Evolutionary conservation across 345 rosid genomes (phyloP).

Genomic region (Lenwebbia sp.): DNA sequence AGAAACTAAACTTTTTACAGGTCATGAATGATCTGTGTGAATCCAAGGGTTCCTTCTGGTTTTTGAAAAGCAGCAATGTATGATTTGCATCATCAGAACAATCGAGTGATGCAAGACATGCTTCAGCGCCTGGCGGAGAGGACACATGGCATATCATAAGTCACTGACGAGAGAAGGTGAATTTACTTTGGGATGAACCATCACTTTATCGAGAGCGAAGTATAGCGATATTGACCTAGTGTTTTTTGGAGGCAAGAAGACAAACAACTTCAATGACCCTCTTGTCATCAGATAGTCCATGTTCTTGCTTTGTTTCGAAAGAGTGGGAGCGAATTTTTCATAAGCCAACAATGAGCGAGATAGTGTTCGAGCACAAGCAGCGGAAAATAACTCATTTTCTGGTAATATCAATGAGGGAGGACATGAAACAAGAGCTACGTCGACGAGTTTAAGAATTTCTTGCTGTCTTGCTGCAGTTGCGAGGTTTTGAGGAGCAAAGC

Average conservation of each 20-base stretch:
- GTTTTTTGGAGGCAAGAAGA: background rate
- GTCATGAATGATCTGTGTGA: constrained; percentile 59
- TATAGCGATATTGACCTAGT: background rate
- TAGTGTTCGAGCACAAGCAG: no score
- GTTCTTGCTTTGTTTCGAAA: background rate
- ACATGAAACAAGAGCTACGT: no score
- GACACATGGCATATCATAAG: background rate
- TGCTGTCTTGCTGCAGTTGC: no score
- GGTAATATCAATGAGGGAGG: no score
- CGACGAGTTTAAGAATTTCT: no score
- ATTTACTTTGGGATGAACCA: background rate
- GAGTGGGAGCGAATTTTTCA: background rate
- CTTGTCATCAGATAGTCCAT: background rate
- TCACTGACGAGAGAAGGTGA: background rate
- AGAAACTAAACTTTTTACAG: constrained; percentile 9
- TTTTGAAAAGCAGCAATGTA: constrained; percentile 35
- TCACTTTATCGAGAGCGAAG: background rate
- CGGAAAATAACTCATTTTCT: no score
- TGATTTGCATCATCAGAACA: background rate
- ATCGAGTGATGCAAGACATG: background rate
- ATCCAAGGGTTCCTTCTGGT: constrained; percentile 45
- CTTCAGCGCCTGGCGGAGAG: background rate
- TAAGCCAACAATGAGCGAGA: no score
- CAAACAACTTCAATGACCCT: no score
- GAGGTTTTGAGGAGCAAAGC: no score